Percentiles rank a stretch among this genome's conserved stretches.
Evolutionary conservation across 768 basidiomycete species (phyloP).

Genomic region (Termitomyces bulborhizus): DNA sequence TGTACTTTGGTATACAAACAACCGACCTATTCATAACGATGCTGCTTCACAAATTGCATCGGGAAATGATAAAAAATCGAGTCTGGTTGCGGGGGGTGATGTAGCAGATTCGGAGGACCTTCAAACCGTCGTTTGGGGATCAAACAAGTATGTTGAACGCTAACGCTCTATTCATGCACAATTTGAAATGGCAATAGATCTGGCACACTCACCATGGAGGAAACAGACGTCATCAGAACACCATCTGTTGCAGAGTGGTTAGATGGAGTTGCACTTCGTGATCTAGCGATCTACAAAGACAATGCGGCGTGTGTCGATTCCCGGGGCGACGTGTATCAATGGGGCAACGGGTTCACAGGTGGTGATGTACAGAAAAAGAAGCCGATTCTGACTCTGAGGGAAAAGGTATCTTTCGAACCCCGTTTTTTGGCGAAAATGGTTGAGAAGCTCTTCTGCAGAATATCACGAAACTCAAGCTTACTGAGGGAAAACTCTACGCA

Average conservation of each 20-base stretch:
- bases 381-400: conserved; percentile 53
- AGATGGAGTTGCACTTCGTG: conserved; percentile 63
- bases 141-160: conserved; percentile 48
- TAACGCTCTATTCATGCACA: not conserved
- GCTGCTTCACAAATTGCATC: conserved; percentile 5
- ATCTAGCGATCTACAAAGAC: conserved; percentile 58
- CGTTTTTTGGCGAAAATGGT: not conserved
- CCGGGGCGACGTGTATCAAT: conserved; percentile 78
- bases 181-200: conserved; percentile 27
- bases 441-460: conserved; percentile 37
- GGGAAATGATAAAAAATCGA: conserved; percentile 8
- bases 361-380: conserved; percentile 18
- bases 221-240: conserved; percentile 35
- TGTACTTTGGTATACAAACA: conserved; percentile 32
- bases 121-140: conserved; percentile 63
- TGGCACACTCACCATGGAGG: conserved; percentile 36
- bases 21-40: conserved; percentile 27
- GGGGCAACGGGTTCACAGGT: conserved; percentile 64
- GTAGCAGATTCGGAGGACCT: conserved; percentile 27
- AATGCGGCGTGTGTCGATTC: conserved; percentile 76
- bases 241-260: conserved; percentile 55
- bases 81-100: conserved; percentile 8
- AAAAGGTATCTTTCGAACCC: conserved; percentile 41
- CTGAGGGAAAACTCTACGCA: conserved; percentile 62
- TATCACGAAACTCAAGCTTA: conserved; percentile 57